Percentiles rank a stretch among this genome's conserved stretches.
Evolutionary conservation across 139 green algal genomes (phyloP).

Genomic region (Chlamydomonas sphaeroides): DNA sequence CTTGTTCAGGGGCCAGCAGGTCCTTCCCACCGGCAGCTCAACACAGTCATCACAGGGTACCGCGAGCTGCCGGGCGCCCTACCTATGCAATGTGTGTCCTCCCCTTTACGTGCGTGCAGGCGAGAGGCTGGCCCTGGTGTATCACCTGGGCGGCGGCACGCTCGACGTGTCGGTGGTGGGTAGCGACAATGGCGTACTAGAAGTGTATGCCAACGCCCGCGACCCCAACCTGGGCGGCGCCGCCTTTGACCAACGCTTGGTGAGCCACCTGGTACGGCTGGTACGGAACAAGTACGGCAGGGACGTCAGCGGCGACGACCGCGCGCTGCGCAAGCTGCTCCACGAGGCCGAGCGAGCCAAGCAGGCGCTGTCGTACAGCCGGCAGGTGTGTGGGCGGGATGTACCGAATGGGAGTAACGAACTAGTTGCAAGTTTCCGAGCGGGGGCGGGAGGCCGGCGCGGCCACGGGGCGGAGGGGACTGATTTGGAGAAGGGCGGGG

Average conservation of each 20-base stretch:
- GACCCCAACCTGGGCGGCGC: constrained; percentile 96
- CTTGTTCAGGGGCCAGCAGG: too few relatives aligned
- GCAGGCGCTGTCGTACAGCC: constrained; percentile 10
- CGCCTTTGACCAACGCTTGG: constrained; percentile 90
- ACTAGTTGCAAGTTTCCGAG: not conserved
- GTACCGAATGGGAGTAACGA: too few relatives aligned
- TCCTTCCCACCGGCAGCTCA: too few relatives aligned
- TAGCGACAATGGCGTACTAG: constrained; percentile 97
- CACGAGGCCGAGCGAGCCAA: constrained; percentile 90
- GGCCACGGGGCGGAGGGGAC: too few relatives aligned
- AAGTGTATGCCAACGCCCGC: constrained; percentile 93
- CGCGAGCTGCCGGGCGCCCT: too few relatives aligned
- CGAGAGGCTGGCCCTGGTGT: constrained; percentile 88
- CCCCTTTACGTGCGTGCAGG: too few relatives aligned
- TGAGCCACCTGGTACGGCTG: constrained; percentile 9
- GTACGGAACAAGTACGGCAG: constrained; percentile 93
- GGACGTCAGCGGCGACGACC: constrained; percentile 76
- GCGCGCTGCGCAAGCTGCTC: constrained; percentile 68
- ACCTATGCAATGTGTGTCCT: too few relatives aligned
- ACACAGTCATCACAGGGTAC: too few relatives aligned
- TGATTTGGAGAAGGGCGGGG: too few relatives aligned
- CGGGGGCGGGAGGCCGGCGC: not conserved
- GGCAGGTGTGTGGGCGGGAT: not conserved
- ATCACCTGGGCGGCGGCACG: constrained; percentile 87
- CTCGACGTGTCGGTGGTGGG: constrained; percentile 96